phyloP scores from a whole-genome alignment of 768 basidiomycete species.

The Trametes coccinea region DNA sequence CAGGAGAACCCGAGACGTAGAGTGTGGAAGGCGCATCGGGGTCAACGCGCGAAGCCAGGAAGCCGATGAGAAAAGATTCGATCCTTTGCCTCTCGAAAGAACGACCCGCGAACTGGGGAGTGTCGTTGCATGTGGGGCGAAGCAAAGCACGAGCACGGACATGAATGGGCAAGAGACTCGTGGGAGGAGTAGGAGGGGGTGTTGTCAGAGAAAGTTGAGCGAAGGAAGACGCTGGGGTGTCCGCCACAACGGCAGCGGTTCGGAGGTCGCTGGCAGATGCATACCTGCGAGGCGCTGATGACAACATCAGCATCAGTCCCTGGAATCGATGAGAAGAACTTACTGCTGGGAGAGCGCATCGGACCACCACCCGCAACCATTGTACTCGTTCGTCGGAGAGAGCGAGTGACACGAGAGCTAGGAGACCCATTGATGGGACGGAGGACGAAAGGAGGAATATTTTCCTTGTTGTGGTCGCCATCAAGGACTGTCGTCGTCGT shows the following conservation, averaged over 20 bases:
- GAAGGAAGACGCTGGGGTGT: constrained; percentile 47
- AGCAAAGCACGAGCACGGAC: constrained; percentile 67
- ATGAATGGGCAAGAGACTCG: constrained; percentile 47
- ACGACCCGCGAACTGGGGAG: constrained; percentile 64
- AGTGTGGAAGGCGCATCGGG: constrained; percentile 46
- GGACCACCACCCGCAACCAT: constrained; percentile 39
- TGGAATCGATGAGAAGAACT: constrained; percentile 23
- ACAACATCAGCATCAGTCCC: constrained; percentile 10
- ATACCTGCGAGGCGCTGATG: constrained; percentile 44
- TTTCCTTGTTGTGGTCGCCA: constrained; percentile 73
- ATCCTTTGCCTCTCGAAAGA: constrained; percentile 61
- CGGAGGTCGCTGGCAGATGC: constrained; percentile 49
- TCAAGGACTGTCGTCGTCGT: constrained; percentile 47
- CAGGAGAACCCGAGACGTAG: constrained; percentile 92
- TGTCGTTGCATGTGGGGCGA: constrained; percentile 66
- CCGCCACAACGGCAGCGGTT: constrained; percentile 30
- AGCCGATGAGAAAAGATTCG: constrained; percentile 57
- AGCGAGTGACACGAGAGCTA: constrained; percentile 32
- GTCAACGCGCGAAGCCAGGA: constrained; percentile 40
- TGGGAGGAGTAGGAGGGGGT: constrained; percentile 62
- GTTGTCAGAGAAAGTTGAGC: constrained; percentile 50
- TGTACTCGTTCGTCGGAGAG: constrained; percentile 40
- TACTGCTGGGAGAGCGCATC: constrained; percentile 48
- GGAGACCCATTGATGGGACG: constrained; percentile 39
- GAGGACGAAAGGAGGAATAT: constrained; percentile 61